Evolutionary conservation across 345 rosid species (phyloP).

Genomic region (Melaleuca alternifolia): DNA sequence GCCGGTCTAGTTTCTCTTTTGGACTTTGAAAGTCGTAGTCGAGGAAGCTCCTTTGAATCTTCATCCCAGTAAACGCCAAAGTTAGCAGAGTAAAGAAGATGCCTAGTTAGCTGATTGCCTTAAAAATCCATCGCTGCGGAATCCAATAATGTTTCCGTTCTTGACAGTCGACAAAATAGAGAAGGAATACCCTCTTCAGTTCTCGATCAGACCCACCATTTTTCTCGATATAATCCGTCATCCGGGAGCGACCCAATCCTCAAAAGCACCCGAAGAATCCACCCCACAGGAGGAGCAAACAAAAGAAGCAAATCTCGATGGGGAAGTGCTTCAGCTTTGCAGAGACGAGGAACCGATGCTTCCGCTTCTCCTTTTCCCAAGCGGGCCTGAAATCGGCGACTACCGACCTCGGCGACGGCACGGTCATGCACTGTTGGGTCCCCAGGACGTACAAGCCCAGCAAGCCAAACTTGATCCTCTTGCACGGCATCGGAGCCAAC

Average conservation of each 20-base stretch:
- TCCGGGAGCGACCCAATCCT: background rate
- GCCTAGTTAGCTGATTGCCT: background rate
- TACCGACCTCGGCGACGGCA: constrained; percentile 13
- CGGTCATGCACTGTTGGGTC: constrained; percentile 16
- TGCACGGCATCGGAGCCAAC: constrained; percentile 17
- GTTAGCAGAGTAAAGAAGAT: background rate
- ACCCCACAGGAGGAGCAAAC: background rate
- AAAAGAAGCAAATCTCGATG: background rate
- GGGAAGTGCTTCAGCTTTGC: constrained; percentile 21
- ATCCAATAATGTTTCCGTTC: background rate
- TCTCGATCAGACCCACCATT: background rate
- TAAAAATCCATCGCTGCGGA: background rate
- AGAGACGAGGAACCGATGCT: background rate
- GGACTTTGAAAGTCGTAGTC: background rate
- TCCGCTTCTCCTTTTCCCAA: constrained; percentile 3
- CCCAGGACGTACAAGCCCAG: constrained; percentile 1
- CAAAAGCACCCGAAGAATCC: background rate
- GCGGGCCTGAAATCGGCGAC: constrained; percentile 6
- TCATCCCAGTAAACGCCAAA: background rate
- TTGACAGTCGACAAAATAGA: background rate
- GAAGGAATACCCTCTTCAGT: background rate
- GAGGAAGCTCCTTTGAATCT: background rate
- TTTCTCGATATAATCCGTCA: background rate
- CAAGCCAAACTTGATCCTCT: constrained; percentile 6
- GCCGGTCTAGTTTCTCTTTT: background rate